A percentile compares a stretch with the other conserved stretches of the same genome.
Evolutionary conservation across 2,329 filamentous ascomycete genomes (phyloP).

Genomic region (Pseudofabraea citricarpa): DNA sequence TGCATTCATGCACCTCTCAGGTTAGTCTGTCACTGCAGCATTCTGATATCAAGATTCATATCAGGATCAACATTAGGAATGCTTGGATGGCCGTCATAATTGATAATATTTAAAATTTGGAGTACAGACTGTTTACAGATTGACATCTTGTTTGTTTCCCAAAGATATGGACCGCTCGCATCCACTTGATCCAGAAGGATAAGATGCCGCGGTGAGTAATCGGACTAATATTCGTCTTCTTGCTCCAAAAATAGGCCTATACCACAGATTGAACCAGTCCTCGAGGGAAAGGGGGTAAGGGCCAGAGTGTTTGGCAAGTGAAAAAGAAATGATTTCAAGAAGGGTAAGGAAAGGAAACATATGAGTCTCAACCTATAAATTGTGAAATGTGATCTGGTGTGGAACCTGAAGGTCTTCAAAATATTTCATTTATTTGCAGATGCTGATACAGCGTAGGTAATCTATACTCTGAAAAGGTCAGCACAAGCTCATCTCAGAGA

Average conservation of each 20-base stretch:
- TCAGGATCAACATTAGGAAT: no score
- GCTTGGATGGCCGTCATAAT: no score
- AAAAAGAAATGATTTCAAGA: slow-evolving; percentile 9
- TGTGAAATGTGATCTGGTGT: no score
- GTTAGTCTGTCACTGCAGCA: no score
- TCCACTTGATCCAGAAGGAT: slow-evolving; percentile 41
- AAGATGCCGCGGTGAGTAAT: slow-evolving; percentile 64
- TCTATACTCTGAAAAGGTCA: neutral
- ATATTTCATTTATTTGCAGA: neutral
- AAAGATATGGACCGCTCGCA: slow-evolving; percentile 64
- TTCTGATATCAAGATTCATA: no score
- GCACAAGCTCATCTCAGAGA: neutral
- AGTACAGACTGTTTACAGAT: no score
- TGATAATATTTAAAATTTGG: no score
- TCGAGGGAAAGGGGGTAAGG: slow-evolving; percentile 48
- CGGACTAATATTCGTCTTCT: slow-evolving; percentile 57
- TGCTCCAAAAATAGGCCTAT: slow-evolving; percentile 76
- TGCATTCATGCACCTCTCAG: no score
- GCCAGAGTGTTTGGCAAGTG: slow-evolving; percentile 77
- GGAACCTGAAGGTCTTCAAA: no score
- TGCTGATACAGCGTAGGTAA: neutral
- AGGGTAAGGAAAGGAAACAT: neutral
- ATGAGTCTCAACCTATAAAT: no score
- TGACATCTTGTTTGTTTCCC: no score
- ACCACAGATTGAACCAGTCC: slow-evolving; percentile 48